Evolutionary conservation across 1,139 yeast genomes (phyloP).

Genomic region (Kluyveromyces sp.): DNA sequence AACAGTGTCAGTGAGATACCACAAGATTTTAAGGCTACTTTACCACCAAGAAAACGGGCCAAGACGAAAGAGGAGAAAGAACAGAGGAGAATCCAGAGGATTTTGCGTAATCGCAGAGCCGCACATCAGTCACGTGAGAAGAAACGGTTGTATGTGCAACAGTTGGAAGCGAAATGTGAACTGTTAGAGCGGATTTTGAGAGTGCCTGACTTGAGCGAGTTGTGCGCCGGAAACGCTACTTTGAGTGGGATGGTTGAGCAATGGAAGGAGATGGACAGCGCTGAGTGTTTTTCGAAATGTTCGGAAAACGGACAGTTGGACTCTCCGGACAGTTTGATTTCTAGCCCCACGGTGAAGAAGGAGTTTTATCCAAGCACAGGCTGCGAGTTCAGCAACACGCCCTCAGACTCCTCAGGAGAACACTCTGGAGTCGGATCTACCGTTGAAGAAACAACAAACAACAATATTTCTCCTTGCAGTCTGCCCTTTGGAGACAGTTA

Average conservation of each 20-base stretch:
- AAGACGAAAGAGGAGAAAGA: slow-evolving; percentile 96
- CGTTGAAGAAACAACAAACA: not conserved
- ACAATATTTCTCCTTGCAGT: not conserved
- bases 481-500: not conserved
- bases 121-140: slow-evolving; percentile 97
- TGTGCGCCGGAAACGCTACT: slow-evolving; percentile 7
- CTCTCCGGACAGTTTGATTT: slow-evolving; percentile 5
- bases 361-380: too few relatives aligned
- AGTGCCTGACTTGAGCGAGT: slow-evolving; percentile 18
- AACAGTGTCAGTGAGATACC: slow-evolving; percentile 23
- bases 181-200: slow-evolving; percentile 27
- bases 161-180: slow-evolving; percentile 47
- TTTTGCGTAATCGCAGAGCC: slow-evolving; percentile 88
- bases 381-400: not conserved
- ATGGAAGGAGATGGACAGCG: slow-evolving; percentile 2
- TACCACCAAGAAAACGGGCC: slow-evolving; percentile 95
- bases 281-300: not conserved
- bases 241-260: slow-evolving; percentile 6
- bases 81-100: slow-evolving; percentile 88
- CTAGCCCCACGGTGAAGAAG: slow-evolving; percentile 2
- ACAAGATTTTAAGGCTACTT: slow-evolving; percentile 37
- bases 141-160: slow-evolving; percentile 88
- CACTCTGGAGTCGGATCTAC: not conserved
- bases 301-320: not conserved
- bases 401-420: not conserved